phyloP scores from a whole-genome alignment of 305 asterid species.

The Fraxinus sp. region DNA sequence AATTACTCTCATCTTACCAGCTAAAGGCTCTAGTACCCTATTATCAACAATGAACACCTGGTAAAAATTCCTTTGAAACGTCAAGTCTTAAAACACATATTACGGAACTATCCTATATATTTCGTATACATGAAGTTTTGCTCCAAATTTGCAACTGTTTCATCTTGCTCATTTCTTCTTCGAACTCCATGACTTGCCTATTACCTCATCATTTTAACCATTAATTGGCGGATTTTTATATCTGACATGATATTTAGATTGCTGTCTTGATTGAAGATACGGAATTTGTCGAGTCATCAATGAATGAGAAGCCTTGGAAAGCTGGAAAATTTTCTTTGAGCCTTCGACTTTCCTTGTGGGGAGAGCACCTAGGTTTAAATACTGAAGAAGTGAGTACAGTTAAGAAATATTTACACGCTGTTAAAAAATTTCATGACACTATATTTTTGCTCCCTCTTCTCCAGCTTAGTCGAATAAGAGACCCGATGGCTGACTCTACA shows the following conservation, averaged over 20 bases:
- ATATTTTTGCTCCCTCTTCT: conserved; percentile 9
- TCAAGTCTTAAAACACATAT: not conserved
- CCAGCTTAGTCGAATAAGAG: conserved; percentile 66
- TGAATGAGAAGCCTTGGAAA: conserved; percentile 81
- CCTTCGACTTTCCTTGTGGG: conserved; percentile 84
- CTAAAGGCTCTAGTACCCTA: not conserved
- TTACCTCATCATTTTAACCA: not conserved
- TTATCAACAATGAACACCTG: not conserved
- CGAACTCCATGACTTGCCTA: not conserved
- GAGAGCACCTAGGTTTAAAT: conserved; percentile 81
- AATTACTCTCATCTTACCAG: not conserved
- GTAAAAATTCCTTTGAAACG: not conserved
- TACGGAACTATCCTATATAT: not conserved
- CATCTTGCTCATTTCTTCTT: not conserved
- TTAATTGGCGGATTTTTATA: not conserved
- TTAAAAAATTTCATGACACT: conserved; percentile 2
- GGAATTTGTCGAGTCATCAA: conserved; percentile 68
- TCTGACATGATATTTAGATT: conserved; percentile 48
- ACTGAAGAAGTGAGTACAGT: conserved; percentile 56
- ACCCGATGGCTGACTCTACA: conserved; percentile 69
- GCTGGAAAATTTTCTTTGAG: conserved; percentile 80
- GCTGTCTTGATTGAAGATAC: conserved; percentile 78
- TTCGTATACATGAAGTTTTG: not conserved
- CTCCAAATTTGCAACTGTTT: not conserved
- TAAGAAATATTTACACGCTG: conserved; percentile 9